Percentiles rank a stretch among this genome's conserved stretches.
These are phyloP conservation scores for Colletotrichum kahawae DNA, from an alignment of 2,329 filamentous ascomycete genomes.

Conservation along the genomic window DNA sequence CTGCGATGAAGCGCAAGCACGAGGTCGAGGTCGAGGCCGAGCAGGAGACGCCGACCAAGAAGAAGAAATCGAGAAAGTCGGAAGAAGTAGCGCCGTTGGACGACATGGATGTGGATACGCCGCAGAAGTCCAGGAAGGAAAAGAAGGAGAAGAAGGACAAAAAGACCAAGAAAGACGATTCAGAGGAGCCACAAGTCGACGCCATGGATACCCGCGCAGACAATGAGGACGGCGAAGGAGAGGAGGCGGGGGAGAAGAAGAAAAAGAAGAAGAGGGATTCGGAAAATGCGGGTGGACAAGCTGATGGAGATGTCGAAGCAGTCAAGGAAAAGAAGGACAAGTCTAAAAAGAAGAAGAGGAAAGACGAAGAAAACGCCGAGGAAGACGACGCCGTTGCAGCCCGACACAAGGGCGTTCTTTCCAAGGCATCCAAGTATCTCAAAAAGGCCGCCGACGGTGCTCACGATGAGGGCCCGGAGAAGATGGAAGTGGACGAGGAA, in stretches of 20 bases:
- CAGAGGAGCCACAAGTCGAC: neutral
- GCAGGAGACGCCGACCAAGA: conserved; percentile 32
- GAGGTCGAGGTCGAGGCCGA: conserved; percentile 31
- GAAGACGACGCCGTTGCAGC: conserved; percentile 33
- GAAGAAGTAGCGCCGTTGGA: conserved; percentile 11
- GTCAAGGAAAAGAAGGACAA: conserved; percentile 25
- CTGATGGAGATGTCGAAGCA: neutral
- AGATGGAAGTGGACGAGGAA: conserved; percentile 30
- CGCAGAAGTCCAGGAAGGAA: conserved; percentile 31
- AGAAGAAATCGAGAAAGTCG: conserved; percentile 38
- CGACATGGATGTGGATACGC: conserved; percentile 25
- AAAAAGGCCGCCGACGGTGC: conserved; percentile 49
- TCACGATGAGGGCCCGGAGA: conserved; percentile 33
- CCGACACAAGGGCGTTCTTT: conserved; percentile 56
- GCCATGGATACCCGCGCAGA: neutral
- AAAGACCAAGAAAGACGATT: conserved; percentile 27
- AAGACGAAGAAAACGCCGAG: conserved; percentile 18
- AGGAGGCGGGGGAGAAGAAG: conserved; percentile 20
- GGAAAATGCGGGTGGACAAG: neutral
- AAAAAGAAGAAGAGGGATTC: conserved; percentile 22
- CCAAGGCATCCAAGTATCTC: conserved; percentile 61
- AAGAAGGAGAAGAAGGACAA: conserved; percentile 40
- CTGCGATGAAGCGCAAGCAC: conserved; percentile 39
- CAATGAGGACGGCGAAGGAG: neutral
- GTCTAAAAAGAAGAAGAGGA: conserved; percentile 26